Conservation (phyloP, 495 filamentous ascomycete species). For the Lasiosphaeris hirsuta region DNA sequence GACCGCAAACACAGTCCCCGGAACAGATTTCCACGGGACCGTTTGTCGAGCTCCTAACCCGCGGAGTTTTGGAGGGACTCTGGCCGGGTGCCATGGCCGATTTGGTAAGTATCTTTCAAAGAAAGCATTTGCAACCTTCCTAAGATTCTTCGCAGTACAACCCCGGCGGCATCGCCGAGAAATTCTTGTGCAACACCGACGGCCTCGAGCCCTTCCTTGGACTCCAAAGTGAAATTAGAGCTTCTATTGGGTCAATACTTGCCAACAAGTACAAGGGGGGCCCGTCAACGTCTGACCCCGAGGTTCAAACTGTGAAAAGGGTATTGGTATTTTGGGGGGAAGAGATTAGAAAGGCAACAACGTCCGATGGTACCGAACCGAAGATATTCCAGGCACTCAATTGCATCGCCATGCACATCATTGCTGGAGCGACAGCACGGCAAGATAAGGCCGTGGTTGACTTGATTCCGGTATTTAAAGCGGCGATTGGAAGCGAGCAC, state of each 20-base stretch:
- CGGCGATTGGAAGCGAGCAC: conserved; percentile 15
- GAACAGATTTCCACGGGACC: not conserved
- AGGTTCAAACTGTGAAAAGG: conserved; percentile 19
- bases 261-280: conserved; percentile 37
- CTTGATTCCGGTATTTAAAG: conserved; percentile 20
- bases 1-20: not conserved
- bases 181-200: conserved; percentile 22
- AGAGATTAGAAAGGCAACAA: conserved; percentile 16
- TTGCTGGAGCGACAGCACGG: conserved; percentile 27
- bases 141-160: conserved; percentile 24
- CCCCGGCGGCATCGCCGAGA: conserved; percentile 23
- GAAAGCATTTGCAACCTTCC: not conserved
- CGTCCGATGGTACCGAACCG: conserved; percentile 9
- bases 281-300: conserved; percentile 26
- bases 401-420: conserved; percentile 24
- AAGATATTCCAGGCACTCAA: conserved; percentile 20
- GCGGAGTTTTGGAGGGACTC: conserved; percentile 45
- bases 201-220: conserved; percentile 10
- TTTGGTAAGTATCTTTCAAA: conserved; percentile 28
- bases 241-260: conserved; percentile 29
- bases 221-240: conserved; percentile 21
- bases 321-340: conserved; percentile 23
- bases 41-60: conserved; percentile 26
- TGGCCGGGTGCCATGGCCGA: conserved; percentile 34
- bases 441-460: conserved; percentile 26